These are phyloP conservation scores for Stereocaulon alpinum DNA, from an alignment of 495 filamentous ascomycete species.

Conservation along the genomic window DNA sequence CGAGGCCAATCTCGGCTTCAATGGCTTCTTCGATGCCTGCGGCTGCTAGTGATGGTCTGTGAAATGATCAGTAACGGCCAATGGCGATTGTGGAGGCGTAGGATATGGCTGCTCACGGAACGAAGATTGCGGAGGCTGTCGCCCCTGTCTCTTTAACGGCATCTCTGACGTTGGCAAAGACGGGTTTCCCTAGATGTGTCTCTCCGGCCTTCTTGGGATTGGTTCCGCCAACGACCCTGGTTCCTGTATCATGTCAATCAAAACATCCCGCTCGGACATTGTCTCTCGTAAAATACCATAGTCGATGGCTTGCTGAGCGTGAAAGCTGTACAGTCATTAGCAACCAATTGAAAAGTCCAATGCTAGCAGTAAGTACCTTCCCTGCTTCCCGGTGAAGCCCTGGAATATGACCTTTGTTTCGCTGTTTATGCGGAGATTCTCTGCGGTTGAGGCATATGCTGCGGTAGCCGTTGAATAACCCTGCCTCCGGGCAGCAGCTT, in stretches of 20 bases:
- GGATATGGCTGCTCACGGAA: conserved; percentile 55
- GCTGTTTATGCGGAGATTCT: conserved; percentile 83
- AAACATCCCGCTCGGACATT: conserved; percentile 10
- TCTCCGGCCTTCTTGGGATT: conserved; percentile 97
- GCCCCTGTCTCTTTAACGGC: conserved; percentile 88
- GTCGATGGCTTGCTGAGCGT: conserved; percentile 94
- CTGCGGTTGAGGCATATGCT: conserved; percentile 70
- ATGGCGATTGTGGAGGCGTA: neutral
- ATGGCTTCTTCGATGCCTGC: conserved; percentile 96
- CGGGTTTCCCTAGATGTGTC: conserved; percentile 80
- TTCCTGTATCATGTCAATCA: conserved; percentile 47
- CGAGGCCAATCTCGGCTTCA: conserved; percentile 78
- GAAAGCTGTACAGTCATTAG: conserved; percentile 56
- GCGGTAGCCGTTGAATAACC: conserved; percentile 57
- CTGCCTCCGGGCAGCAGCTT: conserved; percentile 45
- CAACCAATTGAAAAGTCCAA: neutral
- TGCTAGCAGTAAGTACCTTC: conserved; percentile 64
- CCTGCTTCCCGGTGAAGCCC: conserved; percentile 97
- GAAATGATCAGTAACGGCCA: conserved; percentile 1
- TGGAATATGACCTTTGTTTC: conserved; percentile 94
- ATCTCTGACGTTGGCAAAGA: conserved; percentile 82
- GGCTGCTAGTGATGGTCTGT: conserved; percentile 79
- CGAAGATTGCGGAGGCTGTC: conserved; percentile 89
- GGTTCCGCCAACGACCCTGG: conserved; percentile 94
- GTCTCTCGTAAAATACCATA: conserved; percentile 55